phyloP scores from a whole-genome alignment of 306 rosid genomes.

The Corylus heterophylla region DNA sequence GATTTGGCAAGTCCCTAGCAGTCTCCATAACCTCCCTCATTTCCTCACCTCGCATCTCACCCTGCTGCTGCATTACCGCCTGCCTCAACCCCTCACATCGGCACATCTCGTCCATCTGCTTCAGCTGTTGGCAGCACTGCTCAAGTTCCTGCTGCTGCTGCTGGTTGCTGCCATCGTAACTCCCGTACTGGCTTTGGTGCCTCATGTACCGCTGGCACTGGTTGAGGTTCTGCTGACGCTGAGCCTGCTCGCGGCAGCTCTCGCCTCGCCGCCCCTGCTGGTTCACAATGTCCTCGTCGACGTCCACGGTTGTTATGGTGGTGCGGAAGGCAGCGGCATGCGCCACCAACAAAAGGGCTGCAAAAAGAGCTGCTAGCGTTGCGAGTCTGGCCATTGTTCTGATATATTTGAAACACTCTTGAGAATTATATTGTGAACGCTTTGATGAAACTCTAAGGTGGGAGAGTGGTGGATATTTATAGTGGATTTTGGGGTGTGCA shows the following conservation, averaged over 20 bases:
- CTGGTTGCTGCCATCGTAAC: neutral
- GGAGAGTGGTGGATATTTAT: neutral
- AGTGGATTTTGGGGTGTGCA: conserved; percentile 11
- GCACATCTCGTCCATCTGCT: neutral
- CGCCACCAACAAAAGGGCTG: neutral
- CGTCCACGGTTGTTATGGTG: neutral
- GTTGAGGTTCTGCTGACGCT: neutral
- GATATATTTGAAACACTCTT: neutral
- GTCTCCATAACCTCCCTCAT: too few relatives aligned
- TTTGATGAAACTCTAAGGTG: neutral
- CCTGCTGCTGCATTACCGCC: too few relatives aligned
- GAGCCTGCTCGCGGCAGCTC: neutral
- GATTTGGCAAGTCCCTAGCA: too few relatives aligned
- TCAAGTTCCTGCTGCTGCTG: neutral
- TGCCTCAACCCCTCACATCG: too few relatives aligned
- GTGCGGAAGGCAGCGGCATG: neutral
- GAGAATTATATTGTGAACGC: neutral
- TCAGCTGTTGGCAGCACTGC: neutral
- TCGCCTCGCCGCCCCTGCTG: too few relatives aligned
- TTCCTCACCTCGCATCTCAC: too few relatives aligned
- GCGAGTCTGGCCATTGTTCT: neutral
- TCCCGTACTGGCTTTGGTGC: neutral
- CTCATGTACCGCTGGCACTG: neutral
- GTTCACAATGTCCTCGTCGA: neutral
- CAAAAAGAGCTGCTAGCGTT: neutral